Evolutionary conservation across 2,329 filamentous ascomycete genomes (phyloP).

Genomic region (Graphiopsis chlorocephala): DNA sequence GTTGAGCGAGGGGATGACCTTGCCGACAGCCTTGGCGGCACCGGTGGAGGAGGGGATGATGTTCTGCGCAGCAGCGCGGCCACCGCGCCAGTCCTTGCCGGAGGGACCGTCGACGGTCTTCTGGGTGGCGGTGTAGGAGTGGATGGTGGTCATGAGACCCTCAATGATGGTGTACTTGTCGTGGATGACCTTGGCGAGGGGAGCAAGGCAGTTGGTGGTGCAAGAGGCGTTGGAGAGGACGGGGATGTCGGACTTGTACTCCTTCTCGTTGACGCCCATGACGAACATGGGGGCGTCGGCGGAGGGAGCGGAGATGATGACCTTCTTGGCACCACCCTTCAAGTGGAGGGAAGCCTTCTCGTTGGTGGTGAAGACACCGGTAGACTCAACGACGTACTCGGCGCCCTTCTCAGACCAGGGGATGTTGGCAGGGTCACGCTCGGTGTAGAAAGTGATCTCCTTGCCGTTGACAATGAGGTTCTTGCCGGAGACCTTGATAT

Average conservation of each 20-base stretch:
- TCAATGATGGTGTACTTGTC: constrained; percentile 97
- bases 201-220: constrained; percentile 99
- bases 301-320: constrained; percentile 77
- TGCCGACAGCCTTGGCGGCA: constrained; percentile 99
- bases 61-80: constrained; percentile 97
- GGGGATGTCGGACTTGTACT: constrained; percentile 84
- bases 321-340: constrained; percentile 97
- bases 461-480: constrained; percentile 88
- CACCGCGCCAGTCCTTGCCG: constrained; percentile 98
- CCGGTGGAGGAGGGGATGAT: constrained; percentile 99
- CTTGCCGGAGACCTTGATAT: constrained; percentile 69
- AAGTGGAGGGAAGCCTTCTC: constrained; percentile 94
- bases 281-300: constrained; percentile 99
- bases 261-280: constrained; percentile 96
- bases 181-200: constrained; percentile 98
- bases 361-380: constrained; percentile 97
- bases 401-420: constrained; percentile 86
- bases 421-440: constrained; percentile 86
- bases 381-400: constrained; percentile 95
- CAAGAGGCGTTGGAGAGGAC: constrained; percentile 99
- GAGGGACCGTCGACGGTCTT: constrained; percentile 99
- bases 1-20: constrained; percentile 97
- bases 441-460: constrained; percentile 89
- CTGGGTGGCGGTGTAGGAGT: constrained; percentile 99
- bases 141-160: constrained; percentile 99